Conservation (phyloP, 768 basidiomycete genomes). For the Naganishia friedmannii region DNA sequence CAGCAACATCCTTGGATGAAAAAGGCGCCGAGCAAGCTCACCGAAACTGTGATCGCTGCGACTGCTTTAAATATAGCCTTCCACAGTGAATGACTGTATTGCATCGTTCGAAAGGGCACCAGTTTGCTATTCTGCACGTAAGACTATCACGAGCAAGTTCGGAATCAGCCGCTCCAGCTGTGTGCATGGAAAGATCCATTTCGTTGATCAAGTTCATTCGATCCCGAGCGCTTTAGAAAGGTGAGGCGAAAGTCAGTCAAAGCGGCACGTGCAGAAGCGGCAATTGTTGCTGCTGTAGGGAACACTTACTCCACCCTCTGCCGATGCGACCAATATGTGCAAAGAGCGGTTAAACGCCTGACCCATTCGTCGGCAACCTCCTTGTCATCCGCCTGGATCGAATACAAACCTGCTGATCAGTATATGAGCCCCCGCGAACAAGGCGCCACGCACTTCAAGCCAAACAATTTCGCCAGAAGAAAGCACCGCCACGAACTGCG, state of each 20-base stretch:
- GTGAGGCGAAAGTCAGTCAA: background rate
- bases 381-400: conserved; percentile 55
- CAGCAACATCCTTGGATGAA: no score
- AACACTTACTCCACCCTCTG: conserved; percentile 63
- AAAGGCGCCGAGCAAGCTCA: conserved; percentile 54
- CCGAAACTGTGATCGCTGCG: conserved; percentile 74
- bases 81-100: conserved; percentile 71
- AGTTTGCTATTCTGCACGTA: conserved; percentile 55
- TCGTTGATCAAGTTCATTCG: conserved; percentile 39
- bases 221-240: conserved; percentile 36
- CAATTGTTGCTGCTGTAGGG: background rate
- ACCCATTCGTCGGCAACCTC: conserved; percentile 79
- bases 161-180: conserved; percentile 53
- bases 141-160: conserved; percentile 17
- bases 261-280: background rate
- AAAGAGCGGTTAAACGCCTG: conserved; percentile 65
- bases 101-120: conserved; percentile 81
- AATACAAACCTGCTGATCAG: background rate
- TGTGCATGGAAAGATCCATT: conserved; percentile 5
- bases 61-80: conserved; percentile 68
- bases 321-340: conserved; percentile 74
- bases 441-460: conserved; percentile 65
- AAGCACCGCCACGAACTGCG: conserved; percentile 75
- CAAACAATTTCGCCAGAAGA: conserved; percentile 66
- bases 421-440: background rate